Evolutionary conservation across 352 stramenopile genomes (phyloP).

Genomic region (Thalassiosira hispida): DNA sequence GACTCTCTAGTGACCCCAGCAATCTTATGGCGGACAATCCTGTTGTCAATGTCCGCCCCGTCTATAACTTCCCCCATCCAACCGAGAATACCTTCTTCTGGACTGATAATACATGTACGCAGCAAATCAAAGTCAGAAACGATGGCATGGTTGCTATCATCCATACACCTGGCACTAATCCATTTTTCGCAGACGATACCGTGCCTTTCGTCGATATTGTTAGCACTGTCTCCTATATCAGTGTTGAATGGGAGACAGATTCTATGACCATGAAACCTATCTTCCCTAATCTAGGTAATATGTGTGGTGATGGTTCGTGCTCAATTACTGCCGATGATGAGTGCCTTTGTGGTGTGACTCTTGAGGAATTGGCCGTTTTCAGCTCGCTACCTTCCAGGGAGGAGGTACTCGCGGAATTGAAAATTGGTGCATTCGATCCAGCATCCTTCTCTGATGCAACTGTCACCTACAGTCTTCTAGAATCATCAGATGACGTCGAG

Average conservation of each 20-base stretch:
- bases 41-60: conserved; percentile 39
- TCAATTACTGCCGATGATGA: conserved; percentile 44
- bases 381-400: conserved; percentile 19
- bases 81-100: conserved; percentile 58
- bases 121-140: conserved; percentile 45
- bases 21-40: conserved; percentile 48
- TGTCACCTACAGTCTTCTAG: conserved; percentile 42
- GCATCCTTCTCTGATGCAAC: conserved; percentile 2
- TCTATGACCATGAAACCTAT: conserved; percentile 39
- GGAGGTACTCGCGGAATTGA: conserved; percentile 20
- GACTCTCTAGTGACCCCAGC: too few species aligned
- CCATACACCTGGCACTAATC: conserved; percentile 33
- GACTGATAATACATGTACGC: conserved; percentile 48
- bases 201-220: conserved; percentile 46
- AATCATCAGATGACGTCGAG: conserved; percentile 1
- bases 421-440: conserved; percentile 13
- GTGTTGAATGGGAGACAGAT: conserved; percentile 23
- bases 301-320: conserved; percentile 55
- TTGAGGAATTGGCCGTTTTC: conserved; percentile 31
- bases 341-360: conserved; percentile 25
- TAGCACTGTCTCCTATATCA: conserved; percentile 12
- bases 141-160: conserved; percentile 64
- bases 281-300: conserved; percentile 46
- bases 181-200: conserved; percentile 39
- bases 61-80: conserved; percentile 53